Base-by-base conservation (phyloP, 108 stramenopile species). In the Cyclotella sp. region DNA sequence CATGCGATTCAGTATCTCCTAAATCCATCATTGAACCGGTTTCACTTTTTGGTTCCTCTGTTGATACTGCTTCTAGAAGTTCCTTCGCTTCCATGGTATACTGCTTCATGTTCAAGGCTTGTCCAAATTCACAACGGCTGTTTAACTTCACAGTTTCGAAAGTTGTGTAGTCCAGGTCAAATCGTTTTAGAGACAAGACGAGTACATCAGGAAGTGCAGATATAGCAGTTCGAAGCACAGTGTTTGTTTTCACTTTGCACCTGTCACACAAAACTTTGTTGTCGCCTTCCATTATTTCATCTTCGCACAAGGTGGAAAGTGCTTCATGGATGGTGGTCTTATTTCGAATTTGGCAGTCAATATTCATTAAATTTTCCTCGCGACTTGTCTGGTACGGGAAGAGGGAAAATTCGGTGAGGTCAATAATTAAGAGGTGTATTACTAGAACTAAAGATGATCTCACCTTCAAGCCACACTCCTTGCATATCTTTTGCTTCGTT, bases 71-170 rank as follows among this genome's bases (percentile, higher is more conserved):
- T 71, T 94, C 91, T 30, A 87, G 69, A 40, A 87, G 84, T 67
- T 98, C 97, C 16, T 94, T 80, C 9, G 96, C 98, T 83, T 97
- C 95, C 26, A 95, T 75, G 16, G 97, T 98, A 75, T 97, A 99
- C 46, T 85, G 91, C 73, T 97, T 97, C 90, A 99, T 85, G 63
- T 99, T 98, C 60, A 99, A 79, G 13, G 88, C 88, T 75, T 95
- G 86, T 51, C 93, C 97, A 71, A 99, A 99, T 40, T 94, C 95
- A 68, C 94, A 95, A 18, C 97, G 89, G 73, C 93, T 95, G 72
- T 99, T 99, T 59, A 99, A 71, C 78, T 99, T 99, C 28, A 99
- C 98, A n/a, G 98, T 99, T 76, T 99, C 98, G 70, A 98, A 99
- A 15, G 97, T 99, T 52, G 83, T 96, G 80, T 93, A 99, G 72